Conservation (phyloP, 352 stramenopile genomes). For the Peronospora farinosa region DNA sequence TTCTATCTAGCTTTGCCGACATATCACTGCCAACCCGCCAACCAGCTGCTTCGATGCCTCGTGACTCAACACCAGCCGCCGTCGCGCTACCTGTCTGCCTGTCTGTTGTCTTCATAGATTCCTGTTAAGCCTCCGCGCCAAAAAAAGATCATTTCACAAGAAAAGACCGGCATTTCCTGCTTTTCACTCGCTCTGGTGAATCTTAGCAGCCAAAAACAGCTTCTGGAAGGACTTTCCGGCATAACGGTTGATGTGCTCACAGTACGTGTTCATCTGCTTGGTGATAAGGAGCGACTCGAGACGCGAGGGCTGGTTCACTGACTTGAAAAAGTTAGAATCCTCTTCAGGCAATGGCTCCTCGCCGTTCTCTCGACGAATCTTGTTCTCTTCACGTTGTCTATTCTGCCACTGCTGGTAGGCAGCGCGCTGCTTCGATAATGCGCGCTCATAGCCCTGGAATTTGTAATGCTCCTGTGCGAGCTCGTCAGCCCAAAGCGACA, state of each 20-base stretch:
- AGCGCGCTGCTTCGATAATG: slow-evolving; percentile 76
- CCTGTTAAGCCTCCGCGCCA: slow-evolving; percentile 6
- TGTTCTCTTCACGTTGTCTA: slow-evolving; percentile 87
- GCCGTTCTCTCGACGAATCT: slow-evolving; percentile 68
- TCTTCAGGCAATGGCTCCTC: slow-evolving; percentile 74
- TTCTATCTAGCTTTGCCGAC: slow-evolving; percentile 25
- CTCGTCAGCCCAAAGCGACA: slow-evolving; percentile 96
- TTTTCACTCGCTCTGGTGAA: slow-evolving; percentile 76
- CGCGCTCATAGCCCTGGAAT: slow-evolving; percentile 87
- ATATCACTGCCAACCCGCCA: slow-evolving; percentile 18
- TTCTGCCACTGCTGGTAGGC: slow-evolving; percentile 84
- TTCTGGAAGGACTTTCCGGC: slow-evolving; percentile 88
- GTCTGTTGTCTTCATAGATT: slow-evolving; percentile 8
- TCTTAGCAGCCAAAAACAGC: slow-evolving; percentile 84
- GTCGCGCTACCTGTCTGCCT: slow-evolving; percentile 8
- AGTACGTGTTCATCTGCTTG: slow-evolving; percentile 92
- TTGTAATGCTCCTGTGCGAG: slow-evolving; percentile 93
- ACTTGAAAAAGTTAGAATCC: slow-evolving; percentile 83
- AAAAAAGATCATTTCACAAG: slow-evolving; percentile 17
- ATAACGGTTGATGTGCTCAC: slow-evolving; percentile 89
- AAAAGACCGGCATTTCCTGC: slow-evolving; percentile 12
- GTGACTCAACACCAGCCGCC: slow-evolving; percentile 14
- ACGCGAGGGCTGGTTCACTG: slow-evolving; percentile 79
- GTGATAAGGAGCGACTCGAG: slow-evolving; percentile 86
- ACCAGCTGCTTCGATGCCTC: slow-evolving; percentile 14